These are phyloP conservation scores for Aspergillus sp. DNA, from an alignment of 2,329 filamentous ascomycete species.

Conservation along the genomic window DNA sequence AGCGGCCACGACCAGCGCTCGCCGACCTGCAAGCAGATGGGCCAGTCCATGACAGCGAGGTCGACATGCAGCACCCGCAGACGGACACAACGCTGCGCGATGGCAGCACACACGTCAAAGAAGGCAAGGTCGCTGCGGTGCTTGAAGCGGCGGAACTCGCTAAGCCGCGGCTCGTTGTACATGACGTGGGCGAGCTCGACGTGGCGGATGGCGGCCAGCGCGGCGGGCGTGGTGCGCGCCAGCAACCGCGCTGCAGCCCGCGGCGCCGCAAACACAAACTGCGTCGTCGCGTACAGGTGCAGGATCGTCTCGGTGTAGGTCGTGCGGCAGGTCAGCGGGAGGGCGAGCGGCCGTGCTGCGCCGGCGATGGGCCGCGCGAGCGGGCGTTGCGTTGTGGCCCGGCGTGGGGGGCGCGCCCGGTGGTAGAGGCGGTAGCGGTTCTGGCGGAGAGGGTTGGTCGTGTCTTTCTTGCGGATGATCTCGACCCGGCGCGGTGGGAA, in stretches of 20 bases:
- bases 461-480: conserved; percentile 35
- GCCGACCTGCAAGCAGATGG: conserved; percentile 17
- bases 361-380: not conserved
- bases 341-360: conserved; percentile 41
- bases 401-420: conserved; percentile 42
- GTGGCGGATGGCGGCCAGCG: conserved; percentile 51
- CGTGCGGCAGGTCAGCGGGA: conserved; percentile 61
- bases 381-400: conserved; percentile 8
- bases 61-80: conserved; percentile 19
- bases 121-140: conserved; percentile 20
- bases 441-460: conserved; percentile 60
- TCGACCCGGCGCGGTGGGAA: conserved; percentile 44
- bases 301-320: conserved; percentile 64
- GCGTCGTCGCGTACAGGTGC: conserved; percentile 55
- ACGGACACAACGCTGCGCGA: conserved; percentile 8
- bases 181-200: conserved; percentile 24
- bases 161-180: conserved; percentile 23
- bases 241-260: conserved; percentile 24
- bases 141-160: conserved; percentile 15
- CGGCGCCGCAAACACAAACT: conserved; percentile 23
- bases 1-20: conserved; percentile 23
- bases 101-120: conserved; percentile 16
- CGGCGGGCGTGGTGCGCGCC: conserved; percentile 53
- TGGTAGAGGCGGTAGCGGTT: conserved; percentile 61
- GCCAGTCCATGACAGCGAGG: conserved; percentile 19